Percentiles rank a stretch among this genome's conserved stretches.
Conservation (phyloP, 2,329 filamentous ascomycete genomes). For the Aspergillus sp. region DNA sequence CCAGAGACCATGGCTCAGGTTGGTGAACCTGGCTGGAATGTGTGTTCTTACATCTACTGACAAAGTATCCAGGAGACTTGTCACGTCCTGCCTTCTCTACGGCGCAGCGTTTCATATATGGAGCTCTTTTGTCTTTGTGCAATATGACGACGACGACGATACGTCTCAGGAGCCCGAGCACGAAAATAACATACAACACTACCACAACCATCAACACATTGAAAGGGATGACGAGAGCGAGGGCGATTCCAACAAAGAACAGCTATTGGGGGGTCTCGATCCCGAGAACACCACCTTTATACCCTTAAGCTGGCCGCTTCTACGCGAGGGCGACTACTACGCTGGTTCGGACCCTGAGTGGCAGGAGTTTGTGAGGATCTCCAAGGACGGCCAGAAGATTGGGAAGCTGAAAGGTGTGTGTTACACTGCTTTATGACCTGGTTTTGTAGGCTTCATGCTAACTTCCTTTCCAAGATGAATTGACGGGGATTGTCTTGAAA, state of each 20-base stretch:
- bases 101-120: slow-evolving; percentile 26
- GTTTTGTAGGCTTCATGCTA: no score
- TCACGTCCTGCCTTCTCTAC: slow-evolving; percentile 21
- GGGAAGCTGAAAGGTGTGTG: slow-evolving; percentile 39
- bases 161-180: slow-evolving; percentile 4
- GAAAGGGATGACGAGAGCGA: not conserved
- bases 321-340: slow-evolving; percentile 23
- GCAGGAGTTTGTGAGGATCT: slow-evolving; percentile 51
- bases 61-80: slow-evolving; percentile 15
- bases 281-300: slow-evolving; percentile 47
- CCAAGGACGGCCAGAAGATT: slow-evolving; percentile 42
- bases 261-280: slow-evolving; percentile 15
- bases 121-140: slow-evolving; percentile 22
- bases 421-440: no score
- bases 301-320: slow-evolving; percentile 47
- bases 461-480: slow-evolving; percentile 31
- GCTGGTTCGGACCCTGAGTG: slow-evolving; percentile 50
- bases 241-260: not conserved
- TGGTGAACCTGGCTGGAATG: no score
- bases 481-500: slow-evolving; percentile 36
- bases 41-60: no score
- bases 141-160: slow-evolving; percentile 19
- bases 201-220: not conserved
- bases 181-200: slow-evolving; percentile 1
- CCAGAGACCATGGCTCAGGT: slow-evolving; percentile 28